phyloP scores from a whole-genome alignment of 2,329 filamentous ascomycete species.

The Hypoxylon sp. region DNA sequence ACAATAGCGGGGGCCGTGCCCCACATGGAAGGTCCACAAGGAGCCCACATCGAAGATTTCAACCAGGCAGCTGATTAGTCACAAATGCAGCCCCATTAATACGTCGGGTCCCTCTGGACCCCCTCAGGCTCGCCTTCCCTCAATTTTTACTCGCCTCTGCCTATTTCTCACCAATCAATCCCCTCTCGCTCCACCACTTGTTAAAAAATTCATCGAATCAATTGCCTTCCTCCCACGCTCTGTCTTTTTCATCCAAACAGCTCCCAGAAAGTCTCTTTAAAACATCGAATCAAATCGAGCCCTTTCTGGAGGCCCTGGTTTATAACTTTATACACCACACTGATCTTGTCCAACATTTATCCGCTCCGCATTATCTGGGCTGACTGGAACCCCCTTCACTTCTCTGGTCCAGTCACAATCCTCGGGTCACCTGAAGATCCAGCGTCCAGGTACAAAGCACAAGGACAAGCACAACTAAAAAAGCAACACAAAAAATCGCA shows the following conservation, averaged over 20 bases:
- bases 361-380: conserved; percentile 47
- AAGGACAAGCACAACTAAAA: conserved; percentile 35
- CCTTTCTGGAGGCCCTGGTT: conserved; percentile 33
- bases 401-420: conserved; percentile 37
- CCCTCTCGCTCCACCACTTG: conserved; percentile 54
- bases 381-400: conserved; percentile 28
- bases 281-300: conserved; percentile 48
- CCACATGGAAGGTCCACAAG: conserved; percentile 20
- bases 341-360: conserved; percentile 43
- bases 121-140: conserved; percentile 48
- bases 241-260: conserved; percentile 52
- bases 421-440: conserved; percentile 37
- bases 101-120: conserved; percentile 49
- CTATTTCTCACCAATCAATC: conserved; percentile 57
- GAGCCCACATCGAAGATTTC: conserved; percentile 42
- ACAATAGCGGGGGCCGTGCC: conserved; percentile 24
- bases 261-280: conserved; percentile 50
- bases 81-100: conserved; percentile 55
- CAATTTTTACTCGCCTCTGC: conserved; percentile 55
- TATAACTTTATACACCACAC: conserved; percentile 33
- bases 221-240: conserved; percentile 48
- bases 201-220: conserved; percentile 56
- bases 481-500: conserved; percentile 23
- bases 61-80: conserved; percentile 55
- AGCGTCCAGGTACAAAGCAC: conserved; percentile 39